Base-by-base conservation (phyloP, 106 monocot genomes). In the Platanthera guangdongensis region DNA sequence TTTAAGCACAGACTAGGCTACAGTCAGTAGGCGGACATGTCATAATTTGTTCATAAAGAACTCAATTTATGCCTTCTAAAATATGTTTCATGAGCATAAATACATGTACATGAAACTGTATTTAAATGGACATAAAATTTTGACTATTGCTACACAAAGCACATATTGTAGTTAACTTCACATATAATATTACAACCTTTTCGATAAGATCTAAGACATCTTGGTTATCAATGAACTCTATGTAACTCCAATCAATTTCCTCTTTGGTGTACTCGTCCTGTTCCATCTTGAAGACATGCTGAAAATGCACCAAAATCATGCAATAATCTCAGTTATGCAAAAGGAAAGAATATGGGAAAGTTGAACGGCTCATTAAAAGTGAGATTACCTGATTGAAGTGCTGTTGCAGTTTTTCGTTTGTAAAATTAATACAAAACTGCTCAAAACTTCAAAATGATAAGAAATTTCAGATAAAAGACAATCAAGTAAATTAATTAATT, bases 271-370 rank as follows among this genome's bases (percentile, higher is more conserved):
- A 97, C 77, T 92, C 92, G 72, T 94, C 99, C 76, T 99, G 99
- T 76, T 99, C 99, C 94, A 90, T 92, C 81, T 99, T 99, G 80
- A 99, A 99, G 32, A 99, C 99, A 90, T 99, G 99, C 99, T 99
- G 94, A 51, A 32, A 69, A 68, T 94, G 94, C 90, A 94, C 88
- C 32, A 69, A 75, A 16, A 75, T 8, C 21, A 72, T 62, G 75
- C 3, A 82, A 3, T 62, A n/a, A 74, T 45, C 18, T 50, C 28
- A 47, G 39, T 64, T 16, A 73, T 54, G 9, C 16, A 25, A 52
- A 68, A 16, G 8, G 25, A 68, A 10, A 76, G 57, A 18, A 15
- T 68, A 25, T n/a, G 32, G 16, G 16, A n/a, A 48, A 18, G 14
- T 16, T 22, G 53, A 69, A 12, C 4, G 77, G 19, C 51, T 49